These are phyloP conservation scores for Biscutella laevigata DNA, from an alignment of 441 rosid genomes.

Conservation along the genomic window DNA sequence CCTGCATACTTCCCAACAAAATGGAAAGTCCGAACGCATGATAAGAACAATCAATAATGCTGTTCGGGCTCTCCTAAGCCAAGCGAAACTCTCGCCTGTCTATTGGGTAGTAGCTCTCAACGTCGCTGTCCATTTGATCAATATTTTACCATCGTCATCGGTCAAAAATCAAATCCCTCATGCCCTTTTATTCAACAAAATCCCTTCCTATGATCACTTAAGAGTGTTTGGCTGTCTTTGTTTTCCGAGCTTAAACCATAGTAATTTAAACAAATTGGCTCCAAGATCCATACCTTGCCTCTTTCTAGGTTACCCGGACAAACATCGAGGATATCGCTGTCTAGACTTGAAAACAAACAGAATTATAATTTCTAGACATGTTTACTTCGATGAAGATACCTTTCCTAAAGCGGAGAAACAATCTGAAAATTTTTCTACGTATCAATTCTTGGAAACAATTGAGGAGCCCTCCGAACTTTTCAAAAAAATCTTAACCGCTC, in stretches of 20 bases:
- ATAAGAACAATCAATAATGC: neutral
- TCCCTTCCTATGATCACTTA: neutral
- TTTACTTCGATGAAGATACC: neutral
- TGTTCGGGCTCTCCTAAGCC: neutral
- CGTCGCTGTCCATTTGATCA: neutral
- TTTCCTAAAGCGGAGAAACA: neutral
- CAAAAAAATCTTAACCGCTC: too few relatives aligned
- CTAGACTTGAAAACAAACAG: neutral
- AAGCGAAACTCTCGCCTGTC: neutral
- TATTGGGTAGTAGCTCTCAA: neutral
- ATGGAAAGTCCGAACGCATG: neutral
- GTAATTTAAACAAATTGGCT: neutral
- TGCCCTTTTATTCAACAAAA: neutral
- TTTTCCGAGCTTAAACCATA: too few relatives aligned
- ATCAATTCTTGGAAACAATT: too few relatives aligned
- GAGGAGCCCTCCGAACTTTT: neutral
- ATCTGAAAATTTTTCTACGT: neutral
- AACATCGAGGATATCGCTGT: neutral
- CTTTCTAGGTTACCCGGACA: neutral
- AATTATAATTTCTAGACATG: neutral
- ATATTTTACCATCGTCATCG: neutral
- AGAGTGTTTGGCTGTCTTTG: too few relatives aligned
- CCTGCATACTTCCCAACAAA: neutral
- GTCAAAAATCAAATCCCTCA: neutral
- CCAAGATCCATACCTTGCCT: neutral